These are phyloP conservation scores for Candida argentea DNA, from an alignment of 805 yeast genomes.

Conservation along the genomic window DNA sequence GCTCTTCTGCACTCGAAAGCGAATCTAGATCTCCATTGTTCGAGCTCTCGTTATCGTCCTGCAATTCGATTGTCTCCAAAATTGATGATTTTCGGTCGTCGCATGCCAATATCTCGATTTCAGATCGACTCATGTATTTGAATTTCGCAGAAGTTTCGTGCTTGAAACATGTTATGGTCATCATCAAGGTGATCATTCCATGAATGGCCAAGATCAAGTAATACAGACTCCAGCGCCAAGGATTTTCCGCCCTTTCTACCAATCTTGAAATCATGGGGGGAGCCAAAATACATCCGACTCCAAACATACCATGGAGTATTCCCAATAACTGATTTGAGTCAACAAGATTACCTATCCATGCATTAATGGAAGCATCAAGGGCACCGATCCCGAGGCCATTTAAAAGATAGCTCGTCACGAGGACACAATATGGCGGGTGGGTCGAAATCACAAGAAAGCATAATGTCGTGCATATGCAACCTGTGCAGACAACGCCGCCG, in stretches of 20 bases:
- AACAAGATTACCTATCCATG: conserved; percentile 39
- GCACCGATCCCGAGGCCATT: conserved; percentile 50
- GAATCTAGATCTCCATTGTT: conserved; percentile 4
- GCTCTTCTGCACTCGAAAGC: conserved; percentile 3
- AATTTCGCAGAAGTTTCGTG: conserved; percentile 38
- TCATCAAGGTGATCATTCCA: conserved; percentile 13
- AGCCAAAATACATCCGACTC: conserved; percentile 43
- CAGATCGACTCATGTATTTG: conserved; percentile 14
- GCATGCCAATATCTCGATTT: conserved; percentile 5
- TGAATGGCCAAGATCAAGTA: conserved; percentile 26
- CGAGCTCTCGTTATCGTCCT: conserved; percentile 3
- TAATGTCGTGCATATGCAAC: conserved; percentile 21
- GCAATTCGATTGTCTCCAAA: conserved; percentile 7
- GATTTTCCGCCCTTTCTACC: conserved; percentile 23
- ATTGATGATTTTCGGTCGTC: background rate
- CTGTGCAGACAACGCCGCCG: conserved; percentile 31
- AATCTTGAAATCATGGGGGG: conserved; percentile 36
- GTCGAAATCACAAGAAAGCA: conserved; percentile 30
- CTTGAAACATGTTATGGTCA: conserved; percentile 20
- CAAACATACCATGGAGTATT: conserved; percentile 41
- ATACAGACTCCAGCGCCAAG: conserved; percentile 40
- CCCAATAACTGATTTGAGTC: conserved; percentile 44
- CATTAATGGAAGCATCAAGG: conserved; percentile 44
- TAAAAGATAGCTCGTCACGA: conserved; percentile 28
- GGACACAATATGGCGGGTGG: conserved; percentile 31